Base-by-base conservation (phyloP, 2,329 filamentous ascomycete species). In the Spiromastix sp. region DNA sequence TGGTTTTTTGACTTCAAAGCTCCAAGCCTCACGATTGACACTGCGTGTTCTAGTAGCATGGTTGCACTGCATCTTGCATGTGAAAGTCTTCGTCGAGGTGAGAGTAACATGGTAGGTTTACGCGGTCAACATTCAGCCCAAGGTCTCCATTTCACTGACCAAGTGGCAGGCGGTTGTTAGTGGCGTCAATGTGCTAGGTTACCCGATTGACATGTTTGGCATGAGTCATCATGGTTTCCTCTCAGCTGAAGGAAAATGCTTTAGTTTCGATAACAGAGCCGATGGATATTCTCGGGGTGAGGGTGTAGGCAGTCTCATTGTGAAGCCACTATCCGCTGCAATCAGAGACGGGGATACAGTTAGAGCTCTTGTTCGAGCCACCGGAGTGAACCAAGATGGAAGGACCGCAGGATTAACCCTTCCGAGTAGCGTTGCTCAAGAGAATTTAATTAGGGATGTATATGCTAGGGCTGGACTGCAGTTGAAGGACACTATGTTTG, bases 211-310 rank as follows among this genome's bases (percentile, higher is more conserved):
- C 6, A 33, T 36, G 12, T 30, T 40, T 16, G 34, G 29, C 11
- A 41, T 43, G n/a, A 36, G 26, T 4, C 32, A 36, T 27, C 18
- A 25, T 20, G 30, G 32, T 12, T 44, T 49, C 30, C 32, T 48
- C 7, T 43, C 41, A 26, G 39, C 42, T 30, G 43, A 47, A 29
- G 43, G 48, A 3, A 39, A 31, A 25, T 52, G 42, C 29, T 44
- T 46, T 19, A 47, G 33, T 10, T 57, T 53, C 38, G 62, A 63
- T 38, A 39, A 48, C 13, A 42, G 48, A 18, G 61, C 55, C 2
- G 52, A 57, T 36, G 65, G 65, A 1, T 68, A 66, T 43, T 56
- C 49, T 7, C 51, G 63, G 5, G 64, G 63, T n/a, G 65, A 68
- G 45, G 65, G 60, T 5, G 47, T 59, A 11, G 59, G 48, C 3